phyloP scores from a whole-genome alignment of 305 asterid genomes.

The Salvia sclarea region DNA sequence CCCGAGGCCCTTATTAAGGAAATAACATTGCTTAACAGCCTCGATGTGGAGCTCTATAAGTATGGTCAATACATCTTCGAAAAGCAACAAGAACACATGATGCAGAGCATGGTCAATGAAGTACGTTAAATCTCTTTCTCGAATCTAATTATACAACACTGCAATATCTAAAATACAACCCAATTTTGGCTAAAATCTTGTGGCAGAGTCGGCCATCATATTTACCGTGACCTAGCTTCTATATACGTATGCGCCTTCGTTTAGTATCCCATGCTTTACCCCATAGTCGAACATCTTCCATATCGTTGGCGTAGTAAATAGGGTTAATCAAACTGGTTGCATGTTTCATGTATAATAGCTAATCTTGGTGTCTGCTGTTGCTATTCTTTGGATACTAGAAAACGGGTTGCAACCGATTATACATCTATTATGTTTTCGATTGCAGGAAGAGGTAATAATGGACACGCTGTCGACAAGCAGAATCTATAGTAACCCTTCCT shows the following conservation, averaged over 20 bases:
- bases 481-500: slow-evolving; percentile 38
- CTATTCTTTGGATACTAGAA: not conserved
- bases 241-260: not conserved
- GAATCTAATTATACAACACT: not conserved
- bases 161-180: not conserved
- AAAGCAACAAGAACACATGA: slow-evolving; percentile 52
- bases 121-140: slow-evolving; percentile 50
- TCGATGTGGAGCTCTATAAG: slow-evolving; percentile 73
- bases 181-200: not conserved
- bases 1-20: slow-evolving; percentile 61
- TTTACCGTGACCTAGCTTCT: not conserved
- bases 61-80: slow-evolving; percentile 68
- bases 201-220: not conserved
- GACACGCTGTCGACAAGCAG: slow-evolving; percentile 17
- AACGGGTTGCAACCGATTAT: not conserved
- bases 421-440: slow-evolving; percentile 10
- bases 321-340: not conserved
- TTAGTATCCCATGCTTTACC: not conserved
- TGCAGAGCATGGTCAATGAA: slow-evolving; percentile 32
- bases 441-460: slow-evolving; percentile 53
- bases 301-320: not conserved
- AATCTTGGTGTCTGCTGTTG: not conserved
- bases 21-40: slow-evolving; percentile 65
- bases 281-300: not conserved
- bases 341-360: not conserved